Percentiles rank a stretch among this genome's conserved stretches.
Conservation (phyloP, 192 early-diverging fungal genomes). For the Backusella luteola region DNA sequence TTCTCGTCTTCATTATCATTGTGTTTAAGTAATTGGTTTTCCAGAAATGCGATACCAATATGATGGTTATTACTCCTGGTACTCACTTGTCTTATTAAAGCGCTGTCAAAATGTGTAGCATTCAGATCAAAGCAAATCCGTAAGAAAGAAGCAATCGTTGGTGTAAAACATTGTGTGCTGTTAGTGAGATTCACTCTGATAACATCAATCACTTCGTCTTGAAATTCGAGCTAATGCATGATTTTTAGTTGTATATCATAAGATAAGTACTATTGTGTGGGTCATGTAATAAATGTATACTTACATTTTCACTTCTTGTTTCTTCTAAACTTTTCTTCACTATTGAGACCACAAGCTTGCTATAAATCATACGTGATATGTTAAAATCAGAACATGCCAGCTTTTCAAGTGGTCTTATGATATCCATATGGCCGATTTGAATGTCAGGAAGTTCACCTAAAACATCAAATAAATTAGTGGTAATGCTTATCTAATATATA, state of each 20-base stretch:
- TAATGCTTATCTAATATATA: neutral
- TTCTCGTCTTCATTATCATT: constrained; percentile 29
- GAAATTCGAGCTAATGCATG: neutral
- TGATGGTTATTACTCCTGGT: constrained; percentile 50
- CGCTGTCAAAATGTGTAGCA: constrained; percentile 29
- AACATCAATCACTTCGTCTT: constrained; percentile 26
- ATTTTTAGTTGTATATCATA: neutral
- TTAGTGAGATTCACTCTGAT: constrained; percentile 36
- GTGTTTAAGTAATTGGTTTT: constrained; percentile 39
- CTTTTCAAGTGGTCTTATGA: constrained; percentile 63
- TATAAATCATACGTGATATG: constrained; percentile 51
- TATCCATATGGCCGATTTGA: constrained; percentile 62
- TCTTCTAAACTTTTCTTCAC: constrained; percentile 13
- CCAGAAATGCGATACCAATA: constrained; percentile 49
- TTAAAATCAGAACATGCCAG: constrained; percentile 60
- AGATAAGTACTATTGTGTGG: neutral
- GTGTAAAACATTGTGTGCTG: constrained; percentile 38
- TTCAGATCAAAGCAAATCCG: constrained; percentile 47
- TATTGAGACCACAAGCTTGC: constrained; percentile 38
- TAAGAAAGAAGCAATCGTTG: constrained; percentile 49
- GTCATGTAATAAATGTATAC: constrained; percentile 14
- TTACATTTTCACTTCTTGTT: constrained; percentile 26
- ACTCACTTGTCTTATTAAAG: constrained; percentile 32
- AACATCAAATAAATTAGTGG: neutral
- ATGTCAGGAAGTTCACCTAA: constrained; percentile 76